Percentiles rank a stretch among this genome's conserved stretches.
Evolutionary conservation across 2,329 filamentous ascomycete species (phyloP).

Genomic region (Metarhizium brunneum): DNA sequence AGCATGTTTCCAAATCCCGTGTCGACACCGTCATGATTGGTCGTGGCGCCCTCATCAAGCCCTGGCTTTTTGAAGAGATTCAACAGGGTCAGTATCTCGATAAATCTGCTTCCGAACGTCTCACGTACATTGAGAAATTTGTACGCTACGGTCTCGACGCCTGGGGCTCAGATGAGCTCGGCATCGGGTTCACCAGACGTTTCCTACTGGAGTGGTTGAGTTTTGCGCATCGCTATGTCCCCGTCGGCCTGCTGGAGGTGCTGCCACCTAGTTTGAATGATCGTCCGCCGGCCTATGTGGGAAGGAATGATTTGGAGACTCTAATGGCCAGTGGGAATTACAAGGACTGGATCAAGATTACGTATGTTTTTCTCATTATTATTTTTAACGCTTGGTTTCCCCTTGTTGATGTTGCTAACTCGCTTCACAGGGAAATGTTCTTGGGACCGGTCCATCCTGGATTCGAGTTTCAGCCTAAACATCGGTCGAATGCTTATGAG

Average conservation of each 20-base stretch:
- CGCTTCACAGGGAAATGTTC: conserved; percentile 76
- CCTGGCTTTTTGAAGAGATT: conserved; percentile 98
- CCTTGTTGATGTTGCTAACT: conserved; percentile 5
- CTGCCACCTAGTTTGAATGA: conserved; percentile 86
- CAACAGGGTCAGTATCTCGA: conserved; percentile 86
- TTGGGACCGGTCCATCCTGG: conserved; percentile 80
- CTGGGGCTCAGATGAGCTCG: conserved; percentile 94
- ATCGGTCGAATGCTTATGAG: conserved; percentile 90
- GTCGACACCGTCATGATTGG: conserved; percentile 96
- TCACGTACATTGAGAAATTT: conserved; percentile 82
- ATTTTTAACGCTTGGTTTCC: neutral
- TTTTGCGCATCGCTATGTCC: conserved; percentile 87
- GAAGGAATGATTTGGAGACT: conserved; percentile 88
- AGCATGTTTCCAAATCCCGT: conserved; percentile 64
- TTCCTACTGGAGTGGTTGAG: conserved; percentile 95
- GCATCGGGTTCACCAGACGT: conserved; percentile 78
- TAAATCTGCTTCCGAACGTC: conserved; percentile 81
- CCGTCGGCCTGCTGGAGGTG: conserved; percentile 77
- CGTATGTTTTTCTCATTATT: conserved; percentile 43
- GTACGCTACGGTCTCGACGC: conserved; percentile 82
- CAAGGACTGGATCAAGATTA: conserved; percentile 98
- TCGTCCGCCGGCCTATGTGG: conserved; percentile 72
- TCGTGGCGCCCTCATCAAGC: conserved; percentile 93
- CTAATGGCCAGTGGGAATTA: conserved; percentile 84
- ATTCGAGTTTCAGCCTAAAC: conserved; percentile 94